These are phyloP conservation scores for Drechmeria coniospora DNA, from an alignment of 2,329 filamentous ascomycete genomes.

Conservation along the genomic window DNA sequence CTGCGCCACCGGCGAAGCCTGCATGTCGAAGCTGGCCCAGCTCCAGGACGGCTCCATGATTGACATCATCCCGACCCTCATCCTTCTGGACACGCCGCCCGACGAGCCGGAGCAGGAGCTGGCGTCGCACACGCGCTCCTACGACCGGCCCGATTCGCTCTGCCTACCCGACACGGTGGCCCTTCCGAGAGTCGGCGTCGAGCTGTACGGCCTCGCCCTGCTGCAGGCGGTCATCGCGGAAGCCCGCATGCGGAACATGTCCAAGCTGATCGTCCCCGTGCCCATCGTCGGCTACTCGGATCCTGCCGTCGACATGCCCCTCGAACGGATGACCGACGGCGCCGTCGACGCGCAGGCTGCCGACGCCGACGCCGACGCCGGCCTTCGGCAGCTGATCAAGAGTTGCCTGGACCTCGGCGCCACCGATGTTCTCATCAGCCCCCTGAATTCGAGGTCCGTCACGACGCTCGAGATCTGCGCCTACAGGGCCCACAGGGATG, in stretches of 20 bases:
- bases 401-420: constrained; percentile 76
- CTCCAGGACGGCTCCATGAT: constrained; percentile 36
- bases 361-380: constrained; percentile 10
- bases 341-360: constrained; percentile 18
- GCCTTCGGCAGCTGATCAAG: constrained; percentile 34
- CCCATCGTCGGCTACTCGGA: constrained; percentile 32
- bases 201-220: constrained; percentile 38
- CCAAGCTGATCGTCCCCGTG: constrained; percentile 41
- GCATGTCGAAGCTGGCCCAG: constrained; percentile 35
- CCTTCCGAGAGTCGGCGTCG: constrained; percentile 28
- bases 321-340: constrained; percentile 21
- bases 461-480: constrained; percentile 68
- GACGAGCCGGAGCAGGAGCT: constrained; percentile 28
- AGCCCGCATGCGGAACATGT: constrained; percentile 37
- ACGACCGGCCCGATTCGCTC: constrained; percentile 28
- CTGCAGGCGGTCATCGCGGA: constrained; percentile 43
- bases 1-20: constrained; percentile 36
- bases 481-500: constrained; percentile 67
- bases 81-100: constrained; percentile 40
- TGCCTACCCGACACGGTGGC: constrained; percentile 18
- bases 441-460: constrained; percentile 57
- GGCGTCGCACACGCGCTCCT: constrained; percentile 19
- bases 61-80: constrained; percentile 39
- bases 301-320: constrained; percentile 10
- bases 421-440: constrained; percentile 69